Base-by-base conservation (phyloP, 129 eudicot genomes). In the Helianthus tuberosus region DNA sequence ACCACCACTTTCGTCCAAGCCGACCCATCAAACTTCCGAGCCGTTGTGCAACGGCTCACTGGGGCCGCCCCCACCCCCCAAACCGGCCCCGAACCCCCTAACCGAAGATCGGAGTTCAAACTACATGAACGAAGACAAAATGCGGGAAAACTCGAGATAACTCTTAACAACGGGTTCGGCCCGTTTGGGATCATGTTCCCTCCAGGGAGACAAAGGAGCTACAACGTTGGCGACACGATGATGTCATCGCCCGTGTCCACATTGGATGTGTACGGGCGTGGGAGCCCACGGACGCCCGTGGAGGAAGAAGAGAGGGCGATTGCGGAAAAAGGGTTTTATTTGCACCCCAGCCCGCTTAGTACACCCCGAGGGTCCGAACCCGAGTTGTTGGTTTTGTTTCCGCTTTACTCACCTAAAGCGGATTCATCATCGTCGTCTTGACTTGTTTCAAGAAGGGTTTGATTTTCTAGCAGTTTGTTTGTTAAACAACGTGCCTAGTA, bases 191-290 rank as follows among this genome's bases (percentile, higher is more conserved):
- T 66, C 23, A 46, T 65, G 69, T 72, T 68, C 4, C 82, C 77
- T 39, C 23, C 43, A 16, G 64, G 80, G 1, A 60, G 82, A 68
- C 79, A 76, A 6, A 61, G 86, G 65, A 59, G 78, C 49, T 77
- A 74, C 63, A 16, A 15, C 39, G 74, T 71, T 41, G 68, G 72
- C 11, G 76, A 76, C 65, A 48, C 48, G 75, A 62, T 80, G 60
- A 78, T 82, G 94, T 77, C 77, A 2, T 93, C 98, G 0, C 96
- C 98, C 1, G 90, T 89, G 6, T 93, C 98, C n/a, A 82, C 96
- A 8, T 29, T 89, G 83, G 96, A 93, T 36, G 68, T 79, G 23
- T 52, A 84, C 47, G 88, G 80, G 16, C 71, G 87, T 27, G 86
- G 90, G 77, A 86, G 84, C 15, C 89, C 89, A 15, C 73, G 79